These are phyloP conservation scores for Teunomyces aglyptinius DNA, from an alignment of 805 yeast species.

Conservation along the genomic window DNA sequence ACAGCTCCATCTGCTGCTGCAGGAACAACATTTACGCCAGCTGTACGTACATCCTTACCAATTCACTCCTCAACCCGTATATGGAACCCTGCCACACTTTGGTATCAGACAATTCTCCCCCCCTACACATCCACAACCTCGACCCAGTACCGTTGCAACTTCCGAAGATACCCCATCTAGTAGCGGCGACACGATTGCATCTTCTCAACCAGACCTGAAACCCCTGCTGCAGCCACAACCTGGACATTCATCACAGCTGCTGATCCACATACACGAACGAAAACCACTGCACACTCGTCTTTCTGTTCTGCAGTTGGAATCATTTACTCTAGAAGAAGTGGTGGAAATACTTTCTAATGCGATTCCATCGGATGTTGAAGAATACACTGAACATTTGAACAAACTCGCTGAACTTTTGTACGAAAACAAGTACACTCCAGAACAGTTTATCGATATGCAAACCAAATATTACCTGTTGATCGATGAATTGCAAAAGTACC, in stretches of 20 bases:
- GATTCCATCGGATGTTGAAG: conserved; percentile 29
- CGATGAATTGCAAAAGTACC: conserved; percentile 21
- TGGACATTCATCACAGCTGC: conserved; percentile 7
- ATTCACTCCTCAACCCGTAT: conserved; percentile 1
- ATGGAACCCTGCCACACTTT: not conserved
- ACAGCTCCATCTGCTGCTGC: conserved; percentile 4
- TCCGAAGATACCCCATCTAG: not conserved
- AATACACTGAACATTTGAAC: conserved; percentile 38
- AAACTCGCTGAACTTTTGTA: conserved; percentile 28
- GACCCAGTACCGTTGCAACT: not conserved
- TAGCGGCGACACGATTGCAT: not conserved
- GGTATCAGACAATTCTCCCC: not conserved
- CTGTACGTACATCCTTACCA: conserved; percentile 1
- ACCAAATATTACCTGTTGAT: conserved; percentile 24
- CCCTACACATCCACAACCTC: not conserved
- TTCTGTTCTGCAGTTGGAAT: conserved; percentile 4
- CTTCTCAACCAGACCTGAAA: conserved; percentile 3
- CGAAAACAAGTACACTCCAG: conserved; percentile 13
- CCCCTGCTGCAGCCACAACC: conserved; percentile 6
- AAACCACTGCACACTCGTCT: conserved; percentile 5
- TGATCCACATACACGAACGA: conserved; percentile 7
- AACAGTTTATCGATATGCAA: conserved; percentile 18
- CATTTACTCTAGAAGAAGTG: conserved; percentile 20
- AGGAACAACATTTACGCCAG: conserved; percentile 3
- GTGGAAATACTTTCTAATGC: conserved; percentile 25